Base-by-base conservation (phyloP, 257 asterid species). In the Fraxinus excelsior region DNA sequence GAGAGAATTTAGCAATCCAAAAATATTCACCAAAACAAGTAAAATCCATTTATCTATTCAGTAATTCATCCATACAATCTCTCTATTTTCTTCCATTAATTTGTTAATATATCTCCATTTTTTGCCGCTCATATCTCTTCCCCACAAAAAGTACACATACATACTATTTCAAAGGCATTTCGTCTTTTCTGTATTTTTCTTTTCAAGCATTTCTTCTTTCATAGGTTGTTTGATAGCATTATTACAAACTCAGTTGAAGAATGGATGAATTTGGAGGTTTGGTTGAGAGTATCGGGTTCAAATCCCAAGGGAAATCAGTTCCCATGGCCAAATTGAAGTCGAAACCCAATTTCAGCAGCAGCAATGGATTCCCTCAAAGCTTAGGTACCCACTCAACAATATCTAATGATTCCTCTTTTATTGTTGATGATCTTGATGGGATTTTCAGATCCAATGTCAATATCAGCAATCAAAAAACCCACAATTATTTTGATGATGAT, bases 251-350 rank as follows among this genome's bases (percentile, higher is more conserved):
- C 62, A 38, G 56, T 79, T 65, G 14, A 74, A 82, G 5, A 25
- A 94, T 94, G 98, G 97, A 94, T 71, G 90, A 88, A 83, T 92
- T 94, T 74, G 97, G 96, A 38, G 97, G 92, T 44, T 80, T 90
- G 87, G 94, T 90, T 60, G 94, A 94, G 90, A 88, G 96, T 79
- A 87, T 85, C 40, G 98, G 98, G 34, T 87, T 88, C 89, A 92
- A 87, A 78, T 87, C 94, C 75, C 87, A 89, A 4, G 91, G 90
- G 1, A 90, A 87, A 82, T 86, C 96, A 74, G 86, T 93, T 25
- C 97, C 98, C 4, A 82, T 92, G 91, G 91, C 97, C 7, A 86
- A 88, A 75, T 82, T 81, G 76, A 91, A 94, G 81, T 85, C 90
- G 7, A 82, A 79, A 49, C 21, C 71, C 72, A 80, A 74, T 78